phyloP scores from a whole-genome alignment of 192 early-diverging fungal genomes.

The Lunasporangiospora selenospora region DNA sequence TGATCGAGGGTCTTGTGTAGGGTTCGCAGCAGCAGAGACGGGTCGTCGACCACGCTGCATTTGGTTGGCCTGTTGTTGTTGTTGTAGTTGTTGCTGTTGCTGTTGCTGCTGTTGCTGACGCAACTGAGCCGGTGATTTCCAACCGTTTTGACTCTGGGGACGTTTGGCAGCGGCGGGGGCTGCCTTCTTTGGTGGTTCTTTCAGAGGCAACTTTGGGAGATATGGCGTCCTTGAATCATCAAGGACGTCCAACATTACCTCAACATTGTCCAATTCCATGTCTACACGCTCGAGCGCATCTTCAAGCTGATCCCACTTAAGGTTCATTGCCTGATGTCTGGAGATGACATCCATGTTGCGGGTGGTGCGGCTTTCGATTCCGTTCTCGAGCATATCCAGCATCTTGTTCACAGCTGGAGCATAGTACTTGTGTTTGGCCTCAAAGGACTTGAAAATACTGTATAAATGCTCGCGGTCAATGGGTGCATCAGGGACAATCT shows the following conservation, averaged over 20 bases:
- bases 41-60: slow-evolving; percentile 32
- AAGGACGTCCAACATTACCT: slow-evolving; percentile 38
- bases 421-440: slow-evolving; percentile 64
- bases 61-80: slow-evolving; percentile 8
- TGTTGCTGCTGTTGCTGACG: slow-evolving; percentile 22
- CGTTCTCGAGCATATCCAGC: slow-evolving; percentile 60
- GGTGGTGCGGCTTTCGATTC: slow-evolving; percentile 55
- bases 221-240: slow-evolving; percentile 34
- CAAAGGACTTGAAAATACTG: slow-evolving; percentile 60
- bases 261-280: slow-evolving; percentile 41
- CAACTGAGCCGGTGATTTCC: slow-evolving; percentile 5
- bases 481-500: slow-evolving; percentile 38
- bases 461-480: slow-evolving; percentile 54
- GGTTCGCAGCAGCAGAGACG: too few species aligned
- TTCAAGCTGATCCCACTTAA: slow-evolving; percentile 57
- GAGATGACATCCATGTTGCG: slow-evolving; percentile 51
- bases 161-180: slow-evolving; percentile 1
- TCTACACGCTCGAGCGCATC: slow-evolving; percentile 47
- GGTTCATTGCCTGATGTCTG: slow-evolving; percentile 56
- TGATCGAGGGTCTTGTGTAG: too few species aligned
- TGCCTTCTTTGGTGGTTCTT: slow-evolving; percentile 19
- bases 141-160: neutral
- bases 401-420: slow-evolving; percentile 60
- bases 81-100: slow-evolving; percentile 13
- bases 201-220: slow-evolving; percentile 38